Evolutionary conservation across 345 rosid genomes (phyloP).

Genomic region (Eucalyptus regnans): DNA sequence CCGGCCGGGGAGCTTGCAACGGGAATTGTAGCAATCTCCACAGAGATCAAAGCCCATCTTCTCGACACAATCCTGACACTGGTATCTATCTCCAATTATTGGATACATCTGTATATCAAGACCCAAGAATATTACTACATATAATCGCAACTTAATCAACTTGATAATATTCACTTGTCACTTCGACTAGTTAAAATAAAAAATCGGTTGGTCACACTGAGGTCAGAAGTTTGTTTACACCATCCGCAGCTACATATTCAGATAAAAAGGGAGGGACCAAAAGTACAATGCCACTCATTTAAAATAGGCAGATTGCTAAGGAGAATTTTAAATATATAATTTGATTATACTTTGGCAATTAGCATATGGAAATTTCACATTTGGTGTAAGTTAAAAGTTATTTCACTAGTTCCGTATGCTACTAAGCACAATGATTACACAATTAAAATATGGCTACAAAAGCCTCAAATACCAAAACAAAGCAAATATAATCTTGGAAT

Average conservation of each 20-base stretch:
- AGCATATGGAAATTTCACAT: not conserved
- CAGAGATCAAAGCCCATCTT: conserved; percentile 75
- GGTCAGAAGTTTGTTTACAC: not conserved
- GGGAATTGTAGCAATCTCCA: conserved; percentile 57
- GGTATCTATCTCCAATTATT: conserved; percentile 67
- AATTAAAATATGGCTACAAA: not conserved
- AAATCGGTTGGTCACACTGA: not conserved
- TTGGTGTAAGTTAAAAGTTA: not conserved
- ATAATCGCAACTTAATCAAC: not conserved
- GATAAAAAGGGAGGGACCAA: too few relatives aligned
- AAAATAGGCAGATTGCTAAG: not conserved
- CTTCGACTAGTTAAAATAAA: not conserved
- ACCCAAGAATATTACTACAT: not conserved
- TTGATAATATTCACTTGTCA: not conserved
- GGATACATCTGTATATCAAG: conserved; percentile 46
- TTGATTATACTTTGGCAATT: not conserved
- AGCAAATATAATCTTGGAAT: not conserved
- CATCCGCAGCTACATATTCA: not conserved
- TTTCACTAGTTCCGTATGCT: not conserved
- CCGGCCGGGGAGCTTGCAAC: conserved; percentile 60
- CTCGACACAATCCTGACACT: conserved; percentile 59
- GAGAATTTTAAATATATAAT: not conserved
- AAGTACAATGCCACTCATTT: not conserved
- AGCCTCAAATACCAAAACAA: not conserved
- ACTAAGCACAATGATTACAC: not conserved